Conservation (phyloP, 345 rosid species). For the Gossypium arboreum region DNA sequence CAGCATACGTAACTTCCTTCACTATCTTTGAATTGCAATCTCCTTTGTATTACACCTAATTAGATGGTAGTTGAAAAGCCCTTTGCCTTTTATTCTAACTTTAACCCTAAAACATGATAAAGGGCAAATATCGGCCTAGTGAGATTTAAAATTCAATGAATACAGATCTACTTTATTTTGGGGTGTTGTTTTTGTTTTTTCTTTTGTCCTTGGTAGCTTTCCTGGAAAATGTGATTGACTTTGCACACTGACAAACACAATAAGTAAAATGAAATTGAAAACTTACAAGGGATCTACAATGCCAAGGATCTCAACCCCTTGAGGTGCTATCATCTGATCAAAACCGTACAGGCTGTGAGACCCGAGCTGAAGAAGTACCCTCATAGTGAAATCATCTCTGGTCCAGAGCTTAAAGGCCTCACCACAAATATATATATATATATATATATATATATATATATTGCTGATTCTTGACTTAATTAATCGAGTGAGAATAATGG, state of each 20-base stretch:
- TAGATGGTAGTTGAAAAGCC: not conserved
- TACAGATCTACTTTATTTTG: not conserved
- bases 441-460: too few species aligned
- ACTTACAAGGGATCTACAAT: slow-evolving; percentile 29
- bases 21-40: not conserved
- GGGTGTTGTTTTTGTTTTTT: not conserved
- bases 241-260: slow-evolving; percentile 23
- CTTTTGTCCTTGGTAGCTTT: not conserved
- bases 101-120: not conserved
- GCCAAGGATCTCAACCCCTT: slow-evolving; percentile 21
- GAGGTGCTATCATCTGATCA: slow-evolving; percentile 32
- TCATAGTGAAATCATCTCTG: slow-evolving; percentile 25
- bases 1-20: too few species aligned
- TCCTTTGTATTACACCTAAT: not conserved
- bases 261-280: not conserved
- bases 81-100: not conserved
- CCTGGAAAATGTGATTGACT: not conserved
- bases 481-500: not conserved
- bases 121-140: not conserved
- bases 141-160: not conserved
- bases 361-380: slow-evolving; percentile 16
- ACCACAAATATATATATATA: too few species aligned
- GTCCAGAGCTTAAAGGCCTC: slow-evolving; percentile 16
- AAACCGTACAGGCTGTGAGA: slow-evolving; percentile 35
- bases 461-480: slow-evolving; percentile 7